A percentile compares a stretch with the other conserved stretches of the same genome.
Evolutionary conservation across 331 rosid species (phyloP).

Genomic region (Arachis monticola): DNA sequence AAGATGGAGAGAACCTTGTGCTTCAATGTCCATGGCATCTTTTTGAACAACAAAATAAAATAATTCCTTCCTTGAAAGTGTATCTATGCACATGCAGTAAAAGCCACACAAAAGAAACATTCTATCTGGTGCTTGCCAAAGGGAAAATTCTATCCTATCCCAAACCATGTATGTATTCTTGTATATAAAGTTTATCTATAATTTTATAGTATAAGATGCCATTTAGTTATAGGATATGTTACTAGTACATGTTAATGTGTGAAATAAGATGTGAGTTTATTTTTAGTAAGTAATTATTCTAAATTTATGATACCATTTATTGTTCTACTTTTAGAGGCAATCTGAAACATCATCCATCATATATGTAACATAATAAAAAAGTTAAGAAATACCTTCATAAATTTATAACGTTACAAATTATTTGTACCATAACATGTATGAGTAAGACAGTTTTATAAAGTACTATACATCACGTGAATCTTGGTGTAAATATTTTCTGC

Average conservation of each 20-base stretch:
- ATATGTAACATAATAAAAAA: not conserved
- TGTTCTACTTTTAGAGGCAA: too few species aligned
- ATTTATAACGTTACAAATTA: not conserved
- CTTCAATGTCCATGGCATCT: not conserved
- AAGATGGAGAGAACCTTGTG: not conserved
- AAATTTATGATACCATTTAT: too few species aligned
- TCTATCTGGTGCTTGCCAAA: not conserved
- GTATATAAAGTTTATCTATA: not conserved
- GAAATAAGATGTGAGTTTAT: too few species aligned
- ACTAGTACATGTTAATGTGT: too few species aligned
- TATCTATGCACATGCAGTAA: not conserved
- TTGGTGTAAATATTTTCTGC: not conserved
- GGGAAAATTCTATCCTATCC: not conserved
- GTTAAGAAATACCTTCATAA: not conserved
- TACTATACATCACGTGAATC: not conserved
- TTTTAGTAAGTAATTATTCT: too few species aligned
- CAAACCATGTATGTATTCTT: not conserved
- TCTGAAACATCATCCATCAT: not conserved
- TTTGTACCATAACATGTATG: not conserved
- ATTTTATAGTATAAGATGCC: not conserved
- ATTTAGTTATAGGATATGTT: not conserved
- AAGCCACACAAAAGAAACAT: slow-evolving; percentile 3
- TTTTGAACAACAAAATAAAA: not conserved
- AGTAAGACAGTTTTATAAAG: not conserved
- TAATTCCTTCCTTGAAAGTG: slow-evolving; percentile 7